Percentiles rank a stretch among this genome's conserved stretches.
phyloP scores from a whole-genome alignment of 1,284 basidiomycete species.

The Cryptococcus sp. region DNA sequence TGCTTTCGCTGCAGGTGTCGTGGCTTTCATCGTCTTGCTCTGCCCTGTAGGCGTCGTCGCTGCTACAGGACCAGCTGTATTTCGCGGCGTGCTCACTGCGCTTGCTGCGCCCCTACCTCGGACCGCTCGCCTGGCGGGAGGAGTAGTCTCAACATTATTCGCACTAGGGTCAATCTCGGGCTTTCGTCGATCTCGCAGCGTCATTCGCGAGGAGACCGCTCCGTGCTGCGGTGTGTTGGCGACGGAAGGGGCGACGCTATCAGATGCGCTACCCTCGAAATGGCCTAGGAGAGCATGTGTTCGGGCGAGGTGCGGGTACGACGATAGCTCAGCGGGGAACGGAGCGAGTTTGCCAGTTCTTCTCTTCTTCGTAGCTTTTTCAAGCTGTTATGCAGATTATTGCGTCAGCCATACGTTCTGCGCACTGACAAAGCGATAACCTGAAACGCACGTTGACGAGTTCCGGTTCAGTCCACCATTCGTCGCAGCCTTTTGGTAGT shows the following conservation, averaged over 20 bases:
- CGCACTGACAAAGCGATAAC: neutral
- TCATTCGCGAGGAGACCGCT: constrained; percentile 55
- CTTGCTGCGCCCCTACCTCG: constrained; percentile 3
- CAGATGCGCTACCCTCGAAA: constrained; percentile 48
- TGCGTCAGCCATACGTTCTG: neutral
- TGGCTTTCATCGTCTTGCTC: neutral
- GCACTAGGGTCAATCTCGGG: constrained; percentile 1
- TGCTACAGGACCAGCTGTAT: neutral
- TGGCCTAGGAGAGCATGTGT: constrained; percentile 56
- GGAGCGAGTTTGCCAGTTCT: constrained; percentile 54
- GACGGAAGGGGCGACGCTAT: constrained; percentile 16
- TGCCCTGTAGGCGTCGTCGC: neutral
- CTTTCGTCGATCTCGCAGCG: constrained; percentile 63
- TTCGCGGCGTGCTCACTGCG: neutral
- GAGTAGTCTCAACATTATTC: constrained; percentile 13
- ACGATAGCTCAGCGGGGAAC: constrained; percentile 58
- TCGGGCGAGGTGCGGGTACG: constrained; percentile 63
- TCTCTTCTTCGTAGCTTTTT: constrained; percentile 63
- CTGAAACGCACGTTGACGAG: constrained; percentile 60
- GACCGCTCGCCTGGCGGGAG: constrained; percentile 7
- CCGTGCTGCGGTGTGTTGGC: constrained; percentile 37
- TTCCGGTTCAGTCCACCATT: constrained; percentile 72
- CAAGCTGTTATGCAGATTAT: constrained; percentile 58
- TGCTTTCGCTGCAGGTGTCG: neutral
- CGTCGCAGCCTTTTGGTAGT: constrained; percentile 51